Percentiles rank a stretch among this genome's conserved stretches.
Evolutionary conservation across 1,139 yeast species (phyloP).

Genomic region (Pneumocystis sp.): DNA sequence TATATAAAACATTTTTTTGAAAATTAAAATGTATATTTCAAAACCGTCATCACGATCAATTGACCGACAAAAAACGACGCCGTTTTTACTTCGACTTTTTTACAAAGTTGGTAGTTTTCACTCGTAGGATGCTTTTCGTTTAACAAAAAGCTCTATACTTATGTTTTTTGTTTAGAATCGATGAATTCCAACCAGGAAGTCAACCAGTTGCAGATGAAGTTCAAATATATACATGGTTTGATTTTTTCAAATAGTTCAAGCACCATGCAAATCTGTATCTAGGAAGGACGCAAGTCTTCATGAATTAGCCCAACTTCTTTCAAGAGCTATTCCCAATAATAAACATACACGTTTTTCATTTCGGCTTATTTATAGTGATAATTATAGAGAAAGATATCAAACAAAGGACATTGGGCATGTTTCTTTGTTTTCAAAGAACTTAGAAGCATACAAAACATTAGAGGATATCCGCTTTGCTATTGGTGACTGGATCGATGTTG

Average conservation of each 20-base stretch:
- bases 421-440: not conserved
- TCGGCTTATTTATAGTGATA: not conserved
- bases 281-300: constrained; percentile 1
- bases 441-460: not conserved
- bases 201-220: constrained; percentile 1
- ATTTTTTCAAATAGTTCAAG: not conserved
- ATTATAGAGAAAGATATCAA: not conserved
- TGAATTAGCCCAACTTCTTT: not conserved
- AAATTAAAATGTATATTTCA: not conserved
- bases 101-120: constrained; percentile 1
- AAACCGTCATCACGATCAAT: not conserved
- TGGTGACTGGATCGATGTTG: constrained; percentile 2
- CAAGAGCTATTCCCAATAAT: not conserved
- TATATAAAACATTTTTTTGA: not conserved
- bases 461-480: not conserved
- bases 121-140: not conserved
- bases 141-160: not conserved
- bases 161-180: not conserved
- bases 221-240: constrained; percentile 1
- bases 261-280: not conserved
- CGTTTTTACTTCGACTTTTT: not conserved
- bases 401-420: not conserved
- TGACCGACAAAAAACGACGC: not conserved
- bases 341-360: not conserved
- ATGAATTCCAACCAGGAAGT: not conserved